These are phyloP conservation scores for Neolentinus lepideus DNA, from an alignment of 1,284 basidiomycete species.

Conservation along the genomic window DNA sequence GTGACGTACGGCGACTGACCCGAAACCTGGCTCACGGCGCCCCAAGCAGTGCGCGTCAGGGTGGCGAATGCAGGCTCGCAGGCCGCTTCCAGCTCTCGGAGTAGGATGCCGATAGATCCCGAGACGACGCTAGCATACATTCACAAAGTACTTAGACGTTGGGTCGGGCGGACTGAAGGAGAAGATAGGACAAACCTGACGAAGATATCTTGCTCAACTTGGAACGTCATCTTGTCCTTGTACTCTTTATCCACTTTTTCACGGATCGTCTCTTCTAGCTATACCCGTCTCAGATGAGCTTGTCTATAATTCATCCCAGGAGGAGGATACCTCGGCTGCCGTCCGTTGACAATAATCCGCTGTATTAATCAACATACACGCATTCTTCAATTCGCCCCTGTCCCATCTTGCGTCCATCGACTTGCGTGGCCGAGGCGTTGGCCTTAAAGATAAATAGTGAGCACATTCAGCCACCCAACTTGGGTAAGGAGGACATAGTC, in stretches of 20 bases:
- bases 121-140: conserved; percentile 64
- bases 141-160: conserved; percentile 4
- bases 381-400: conserved; percentile 66
- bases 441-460: conserved; percentile 19
- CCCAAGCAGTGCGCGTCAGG: conserved; percentile 77
- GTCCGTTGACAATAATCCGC: conserved; percentile 97
- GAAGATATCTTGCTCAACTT: conserved; percentile 84
- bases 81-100: conserved; percentile 77
- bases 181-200: conserved; percentile 48
- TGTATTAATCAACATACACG: conserved; percentile 89
- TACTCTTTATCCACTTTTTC: conserved; percentile 75
- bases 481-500: conserved; percentile 8
- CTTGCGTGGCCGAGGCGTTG: conserved; percentile 40
- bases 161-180: background rate
- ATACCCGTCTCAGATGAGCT: conserved; percentile 5
- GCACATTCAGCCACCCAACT: background rate
- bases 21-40: conserved; percentile 71
- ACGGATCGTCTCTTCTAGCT: conserved; percentile 90
- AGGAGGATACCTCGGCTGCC: conserved; percentile 61
- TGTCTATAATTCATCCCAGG: background rate
- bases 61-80: conserved; percentile 71
- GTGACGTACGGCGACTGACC: conserved; percentile 77
- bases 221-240: conserved; percentile 76
- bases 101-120: conserved; percentile 66
- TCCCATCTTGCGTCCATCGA: conserved; percentile 78